Evolutionary conservation across 441 rosid species (phyloP).

Genomic region (Pelargonium cotyledonis): DNA sequence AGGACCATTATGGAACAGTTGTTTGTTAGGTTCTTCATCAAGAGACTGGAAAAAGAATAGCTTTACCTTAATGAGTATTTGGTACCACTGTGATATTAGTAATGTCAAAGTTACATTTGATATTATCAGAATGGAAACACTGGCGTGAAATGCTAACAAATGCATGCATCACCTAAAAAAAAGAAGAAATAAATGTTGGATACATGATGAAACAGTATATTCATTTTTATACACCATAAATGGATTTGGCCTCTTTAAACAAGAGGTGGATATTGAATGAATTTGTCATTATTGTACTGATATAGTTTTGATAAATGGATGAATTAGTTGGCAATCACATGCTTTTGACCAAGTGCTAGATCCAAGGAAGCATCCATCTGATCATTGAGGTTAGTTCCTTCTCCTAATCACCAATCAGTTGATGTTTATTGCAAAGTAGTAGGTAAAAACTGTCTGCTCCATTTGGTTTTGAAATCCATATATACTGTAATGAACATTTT

Average conservation of each 20-base stretch:
- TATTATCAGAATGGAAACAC: not conserved
- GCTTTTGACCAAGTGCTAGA: slow-evolving; percentile 22
- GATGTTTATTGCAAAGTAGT: too few species aligned
- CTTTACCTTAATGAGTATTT: not conserved
- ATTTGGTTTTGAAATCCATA: too few species aligned
- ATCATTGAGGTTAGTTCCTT: not conserved
- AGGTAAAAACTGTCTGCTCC: too few species aligned
- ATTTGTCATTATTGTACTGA: slow-evolving; percentile 3
- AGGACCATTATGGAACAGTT: not conserved
- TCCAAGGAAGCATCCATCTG: not conserved
- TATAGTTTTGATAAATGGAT: not conserved
- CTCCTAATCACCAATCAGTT: too few species aligned
- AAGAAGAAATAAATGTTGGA: not conserved
- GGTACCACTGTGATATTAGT: not conserved
- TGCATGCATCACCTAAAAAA: not conserved
- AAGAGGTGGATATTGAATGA: not conserved
- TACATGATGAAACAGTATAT: not conserved
- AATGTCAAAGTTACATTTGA: not conserved
- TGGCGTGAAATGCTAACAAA: not conserved
- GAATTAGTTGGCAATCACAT: slow-evolving; percentile 58
- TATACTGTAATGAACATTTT: too few species aligned
- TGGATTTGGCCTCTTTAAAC: not conserved
- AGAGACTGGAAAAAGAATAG: not conserved
- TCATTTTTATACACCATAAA: too few species aligned
- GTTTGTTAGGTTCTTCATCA: not conserved